A percentile compares a stretch with the other conserved stretches of the same genome.
Evolutionary conservation across 1,284 basidiomycete genomes (phyloP).

Genomic region (Cryptococcus deneoformans): DNA sequence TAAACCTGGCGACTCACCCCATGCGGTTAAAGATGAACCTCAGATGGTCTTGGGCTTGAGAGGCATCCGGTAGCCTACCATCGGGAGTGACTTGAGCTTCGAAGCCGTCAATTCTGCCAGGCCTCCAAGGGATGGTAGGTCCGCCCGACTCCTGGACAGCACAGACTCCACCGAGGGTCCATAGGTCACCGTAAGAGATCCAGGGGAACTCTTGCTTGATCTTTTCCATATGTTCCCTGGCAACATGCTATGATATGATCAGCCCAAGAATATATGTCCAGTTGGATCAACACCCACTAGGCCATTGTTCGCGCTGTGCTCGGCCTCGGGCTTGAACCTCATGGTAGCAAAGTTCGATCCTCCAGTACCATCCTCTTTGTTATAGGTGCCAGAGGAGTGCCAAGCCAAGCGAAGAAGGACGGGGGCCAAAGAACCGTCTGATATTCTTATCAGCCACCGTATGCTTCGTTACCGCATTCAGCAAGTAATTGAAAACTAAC

Average conservation of each 20-base stretch:
- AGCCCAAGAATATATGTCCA: not conserved
- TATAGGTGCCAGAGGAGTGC: conserved; percentile 85
- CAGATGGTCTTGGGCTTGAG: conserved; percentile 80
- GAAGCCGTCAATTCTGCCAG: conserved; percentile 82
- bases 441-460: not conserved
- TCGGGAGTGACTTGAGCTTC: conserved; percentile 78
- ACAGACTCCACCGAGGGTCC: conserved; percentile 76
- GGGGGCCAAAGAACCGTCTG: conserved; percentile 89
- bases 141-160: conserved; percentile 63
- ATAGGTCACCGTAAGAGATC: conserved; percentile 92
- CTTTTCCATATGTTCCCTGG: conserved; percentile 79
- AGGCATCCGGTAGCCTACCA: conserved; percentile 89
- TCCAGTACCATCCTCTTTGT: conserved; percentile 80
- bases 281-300: conserved; percentile 48
- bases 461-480: not conserved
- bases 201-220: conserved; percentile 75
- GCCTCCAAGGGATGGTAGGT: conserved; percentile 76
- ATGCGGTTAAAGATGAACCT: conserved; percentile 89
- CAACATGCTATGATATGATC: conserved; percentile 54
- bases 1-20: conserved; percentile 54
- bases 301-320: conserved; percentile 85
- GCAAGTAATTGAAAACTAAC: conserved; percentile 46
- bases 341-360: conserved; percentile 92
- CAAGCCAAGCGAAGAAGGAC: conserved; percentile 91
- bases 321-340: conserved; percentile 83